phyloP scores from a whole-genome alignment of 1,284 basidiomycete species.

The Austroboletus niveus region DNA sequence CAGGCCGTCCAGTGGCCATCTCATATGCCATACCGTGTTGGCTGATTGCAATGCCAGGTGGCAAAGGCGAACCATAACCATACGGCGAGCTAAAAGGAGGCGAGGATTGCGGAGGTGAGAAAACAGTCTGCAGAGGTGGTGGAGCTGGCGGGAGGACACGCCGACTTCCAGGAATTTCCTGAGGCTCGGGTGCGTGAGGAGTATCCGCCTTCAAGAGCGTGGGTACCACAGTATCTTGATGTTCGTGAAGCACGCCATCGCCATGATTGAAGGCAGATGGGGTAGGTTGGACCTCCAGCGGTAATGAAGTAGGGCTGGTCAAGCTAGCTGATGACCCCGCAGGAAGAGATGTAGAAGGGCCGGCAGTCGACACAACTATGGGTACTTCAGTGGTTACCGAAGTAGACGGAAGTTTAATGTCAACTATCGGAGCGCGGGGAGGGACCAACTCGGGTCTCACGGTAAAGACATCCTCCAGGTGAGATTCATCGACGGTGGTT shows the following conservation, averaged over 20 bases:
- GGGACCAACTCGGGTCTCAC: conserved; percentile 46
- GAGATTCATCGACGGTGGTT: conserved; percentile 38
- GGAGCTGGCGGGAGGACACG: conserved; percentile 39
- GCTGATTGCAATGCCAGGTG: conserved; percentile 72
- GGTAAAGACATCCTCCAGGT: conserved; percentile 54
- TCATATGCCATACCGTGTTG: conserved; percentile 76
- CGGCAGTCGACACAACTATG: conserved; percentile 1
- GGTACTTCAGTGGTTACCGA: not conserved
- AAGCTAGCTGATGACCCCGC: conserved; percentile 5
- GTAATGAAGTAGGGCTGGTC: conserved; percentile 4
- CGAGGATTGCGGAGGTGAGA: conserved; percentile 53
- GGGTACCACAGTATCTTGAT: conserved; percentile 26
- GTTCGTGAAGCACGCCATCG: conserved; percentile 25
- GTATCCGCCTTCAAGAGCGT: conserved; percentile 32
- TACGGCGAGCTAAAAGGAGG: conserved; percentile 65
- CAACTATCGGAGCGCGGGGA: conserved; percentile 31
- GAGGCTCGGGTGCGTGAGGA: conserved; percentile 21
- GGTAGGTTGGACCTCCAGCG: conserved; percentile 11
- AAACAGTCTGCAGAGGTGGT: conserved; percentile 57
- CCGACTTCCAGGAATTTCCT: conserved; percentile 20
- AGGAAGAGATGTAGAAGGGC: conserved; percentile 10
- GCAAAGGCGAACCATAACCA: conserved; percentile 55
- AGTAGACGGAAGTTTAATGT: conserved; percentile 26
- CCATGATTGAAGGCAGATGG: conserved; percentile 6
- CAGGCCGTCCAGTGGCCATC: conserved; percentile 71